phyloP scores from a whole-genome alignment of 768 basidiomycete species.

The Hygrophorus pudorinus region DNA sequence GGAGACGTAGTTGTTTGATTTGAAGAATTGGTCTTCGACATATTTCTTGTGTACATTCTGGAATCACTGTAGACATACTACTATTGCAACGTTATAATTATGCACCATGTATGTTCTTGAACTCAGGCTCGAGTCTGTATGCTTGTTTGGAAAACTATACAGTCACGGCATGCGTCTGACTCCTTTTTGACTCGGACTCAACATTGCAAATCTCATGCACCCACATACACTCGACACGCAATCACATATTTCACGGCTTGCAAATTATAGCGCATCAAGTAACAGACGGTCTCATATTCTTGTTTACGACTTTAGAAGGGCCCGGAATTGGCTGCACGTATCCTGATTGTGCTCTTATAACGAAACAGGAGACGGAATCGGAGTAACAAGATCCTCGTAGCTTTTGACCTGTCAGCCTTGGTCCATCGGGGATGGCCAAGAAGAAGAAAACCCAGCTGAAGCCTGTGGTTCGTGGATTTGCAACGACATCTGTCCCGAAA shows the following conservation, averaged over 20 bases:
- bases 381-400: background rate
- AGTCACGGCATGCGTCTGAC: too few relatives aligned
- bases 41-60: too few relatives aligned
- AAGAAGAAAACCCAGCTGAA: constrained; percentile 81
- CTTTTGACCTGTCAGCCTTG: background rate
- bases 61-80: too few relatives aligned
- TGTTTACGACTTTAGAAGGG: background rate
- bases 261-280: constrained; percentile 3
- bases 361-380: too few relatives aligned
- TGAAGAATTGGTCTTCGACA: too few relatives aligned
- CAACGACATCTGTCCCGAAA: constrained; percentile 77
- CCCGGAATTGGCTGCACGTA: too few relatives aligned
- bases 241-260: constrained; percentile 2
- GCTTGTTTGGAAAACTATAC: too few relatives aligned
- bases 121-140: too few relatives aligned
- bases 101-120: too few relatives aligned
- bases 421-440: constrained; percentile 48
- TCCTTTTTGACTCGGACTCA: background rate
- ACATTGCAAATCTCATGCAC: constrained; percentile 12
- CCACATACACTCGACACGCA: constrained; percentile 8
- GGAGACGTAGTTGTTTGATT: background rate
- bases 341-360: too few relatives aligned
- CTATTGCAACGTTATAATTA: too few relatives aligned
- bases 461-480: constrained; percentile 65
- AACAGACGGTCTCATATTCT: background rate